Conservation (phyloP, 2,329 filamentous ascomycete genomes). For the Diaporthe australafricana region DNA sequence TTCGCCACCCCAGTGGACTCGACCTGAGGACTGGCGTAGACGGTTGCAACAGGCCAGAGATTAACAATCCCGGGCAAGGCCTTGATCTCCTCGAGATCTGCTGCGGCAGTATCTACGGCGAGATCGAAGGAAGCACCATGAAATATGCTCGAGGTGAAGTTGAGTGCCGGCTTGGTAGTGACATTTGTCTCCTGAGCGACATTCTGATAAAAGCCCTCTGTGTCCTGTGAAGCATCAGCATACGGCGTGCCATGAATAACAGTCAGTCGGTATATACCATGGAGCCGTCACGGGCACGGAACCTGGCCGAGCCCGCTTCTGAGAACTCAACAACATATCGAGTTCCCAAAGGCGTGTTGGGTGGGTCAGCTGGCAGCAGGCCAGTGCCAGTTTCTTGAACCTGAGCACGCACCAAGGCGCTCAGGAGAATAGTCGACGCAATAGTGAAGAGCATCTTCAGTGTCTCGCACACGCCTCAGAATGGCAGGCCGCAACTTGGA, state of each 20-base stretch:
- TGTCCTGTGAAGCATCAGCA: neutral
- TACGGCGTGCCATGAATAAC: neutral
- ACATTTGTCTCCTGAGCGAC: conserved; percentile 2
- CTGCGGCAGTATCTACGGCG: conserved; percentile 1
- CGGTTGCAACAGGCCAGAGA: conserved; percentile 32
- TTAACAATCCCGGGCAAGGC: conserved; percentile 36
- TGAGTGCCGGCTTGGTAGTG: conserved; percentile 3
- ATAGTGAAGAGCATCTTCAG: neutral
- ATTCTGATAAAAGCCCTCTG: conserved; percentile 1
- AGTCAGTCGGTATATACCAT: neutral
- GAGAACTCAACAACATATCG: conserved; percentile 10
- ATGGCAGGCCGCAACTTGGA: neutral
- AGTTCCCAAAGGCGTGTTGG: neutral
- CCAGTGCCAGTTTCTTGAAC: neutral
- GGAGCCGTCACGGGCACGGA: neutral
- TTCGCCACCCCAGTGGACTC: neutral
- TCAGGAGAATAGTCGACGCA: neutral
- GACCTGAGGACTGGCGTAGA: neutral
- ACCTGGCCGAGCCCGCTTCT: conserved; percentile 1
- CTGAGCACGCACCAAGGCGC: neutral
- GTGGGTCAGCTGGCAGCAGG: neutral
- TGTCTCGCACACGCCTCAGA: neutral
- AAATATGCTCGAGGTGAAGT: conserved; percentile 37
- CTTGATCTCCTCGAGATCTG: conserved; percentile 30
- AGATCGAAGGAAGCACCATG: conserved; percentile 38